phyloP scores from a whole-genome alignment of 345 rosid genomes.

The Cardamine occulta region DNA sequence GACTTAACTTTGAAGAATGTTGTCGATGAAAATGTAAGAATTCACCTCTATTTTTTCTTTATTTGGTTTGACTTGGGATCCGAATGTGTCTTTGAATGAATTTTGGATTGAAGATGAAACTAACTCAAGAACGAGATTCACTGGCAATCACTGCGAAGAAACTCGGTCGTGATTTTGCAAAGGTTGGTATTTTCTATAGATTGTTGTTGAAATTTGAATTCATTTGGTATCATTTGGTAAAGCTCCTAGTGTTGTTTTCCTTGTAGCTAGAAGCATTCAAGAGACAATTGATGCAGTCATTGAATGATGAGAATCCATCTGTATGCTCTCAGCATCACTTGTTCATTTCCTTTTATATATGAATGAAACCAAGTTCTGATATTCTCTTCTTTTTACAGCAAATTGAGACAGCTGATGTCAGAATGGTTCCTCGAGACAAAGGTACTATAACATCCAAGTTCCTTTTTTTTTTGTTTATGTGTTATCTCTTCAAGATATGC shows the following conservation, averaged over 20 bases:
- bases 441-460: slow-evolving; percentile 45
- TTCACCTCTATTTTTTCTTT: neutral
- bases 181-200: slow-evolving; percentile 47
- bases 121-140: slow-evolving; percentile 76
- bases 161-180: slow-evolving; percentile 80
- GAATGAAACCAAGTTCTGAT: neutral
- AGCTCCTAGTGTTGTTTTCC: neutral
- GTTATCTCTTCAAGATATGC: neutral
- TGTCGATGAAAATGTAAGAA: slow-evolving; percentile 71
- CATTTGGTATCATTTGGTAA: neutral
- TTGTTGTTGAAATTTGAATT: neutral
- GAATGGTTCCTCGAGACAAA: slow-evolving; percentile 59
- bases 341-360: neutral
- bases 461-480: neutral
- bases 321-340: slow-evolving; percentile 44
- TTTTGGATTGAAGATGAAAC: slow-evolving; percentile 58
- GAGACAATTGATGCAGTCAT: slow-evolving; percentile 90
- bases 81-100: neutral
- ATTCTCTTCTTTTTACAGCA: slow-evolving; percentile 44
- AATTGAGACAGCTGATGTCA: slow-evolving; percentile 68
- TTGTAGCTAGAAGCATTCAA: slow-evolving; percentile 84
- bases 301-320: slow-evolving; percentile 70
- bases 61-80: neutral
- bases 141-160: slow-evolving; percentile 73
- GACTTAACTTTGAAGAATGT: slow-evolving; percentile 60